Evolutionary conservation across 495 filamentous ascomycete genomes (phyloP).

Genomic region (Aspergillus sclerotiicarbonarius): DNA sequence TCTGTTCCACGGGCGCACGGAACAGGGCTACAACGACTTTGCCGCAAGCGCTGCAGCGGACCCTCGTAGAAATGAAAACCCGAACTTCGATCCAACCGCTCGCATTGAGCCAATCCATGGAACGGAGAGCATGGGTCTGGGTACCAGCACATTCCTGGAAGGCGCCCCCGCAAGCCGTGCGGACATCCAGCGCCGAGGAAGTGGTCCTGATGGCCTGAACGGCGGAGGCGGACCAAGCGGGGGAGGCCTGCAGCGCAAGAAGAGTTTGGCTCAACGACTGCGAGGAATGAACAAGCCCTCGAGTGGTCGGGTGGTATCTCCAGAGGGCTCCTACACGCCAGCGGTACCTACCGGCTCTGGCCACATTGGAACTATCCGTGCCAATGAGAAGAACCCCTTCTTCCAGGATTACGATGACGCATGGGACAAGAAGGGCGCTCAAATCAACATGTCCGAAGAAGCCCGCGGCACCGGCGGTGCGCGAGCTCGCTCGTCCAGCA

Average conservation of each 20-base stretch:
- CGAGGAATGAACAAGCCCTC: constrained; percentile 62
- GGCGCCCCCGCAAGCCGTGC: constrained; percentile 83
- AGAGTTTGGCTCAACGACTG: constrained; percentile 86
- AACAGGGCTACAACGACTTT: constrained; percentile 87
- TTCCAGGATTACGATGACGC: constrained; percentile 78
- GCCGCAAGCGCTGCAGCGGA: constrained; percentile 39
- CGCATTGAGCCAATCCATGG: constrained; percentile 74
- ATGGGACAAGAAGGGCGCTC: constrained; percentile 66
- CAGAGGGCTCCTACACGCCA: constrained; percentile 46
- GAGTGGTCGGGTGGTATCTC: constrained; percentile 48
- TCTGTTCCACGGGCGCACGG: constrained; percentile 73
- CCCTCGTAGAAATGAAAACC: constrained; percentile 40
- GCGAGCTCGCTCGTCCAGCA: constrained; percentile 57
- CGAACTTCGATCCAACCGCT: constrained; percentile 56
- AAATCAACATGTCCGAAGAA: constrained; percentile 55
- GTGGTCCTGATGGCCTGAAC: constrained; percentile 50
- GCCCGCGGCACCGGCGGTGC: constrained; percentile 26
- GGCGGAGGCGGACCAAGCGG: constrained; percentile 27
- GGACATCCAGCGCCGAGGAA: constrained; percentile 76
- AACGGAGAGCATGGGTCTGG: constrained; percentile 77
- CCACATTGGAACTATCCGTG: constrained; percentile 29
- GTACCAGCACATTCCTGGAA: constrained; percentile 94
- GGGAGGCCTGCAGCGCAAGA: constrained; percentile 81
- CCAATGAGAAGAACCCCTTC: constrained; percentile 75
- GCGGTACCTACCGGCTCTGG: constrained; percentile 28